These are phyloP conservation scores for Moricandia moricandioides DNA, from an alignment of 345 rosid genomes.

Conservation along the genomic window DNA sequence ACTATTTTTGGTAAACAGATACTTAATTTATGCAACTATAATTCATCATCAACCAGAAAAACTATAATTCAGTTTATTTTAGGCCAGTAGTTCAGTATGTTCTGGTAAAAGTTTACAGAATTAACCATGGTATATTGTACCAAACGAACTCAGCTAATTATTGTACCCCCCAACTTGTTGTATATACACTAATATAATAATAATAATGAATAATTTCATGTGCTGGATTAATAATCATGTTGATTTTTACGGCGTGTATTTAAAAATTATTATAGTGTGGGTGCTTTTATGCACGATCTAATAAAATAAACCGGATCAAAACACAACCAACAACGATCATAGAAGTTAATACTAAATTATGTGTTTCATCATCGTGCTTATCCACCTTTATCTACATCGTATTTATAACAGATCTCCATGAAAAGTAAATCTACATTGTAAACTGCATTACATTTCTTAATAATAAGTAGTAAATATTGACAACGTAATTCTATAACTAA, in stretches of 20 bases:
- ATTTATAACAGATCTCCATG: not conserved
- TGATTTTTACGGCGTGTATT: slow-evolving; percentile 36
- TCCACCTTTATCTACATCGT: slow-evolving; percentile 31
- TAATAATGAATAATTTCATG: slow-evolving; percentile 1
- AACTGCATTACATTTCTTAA: not conserved
- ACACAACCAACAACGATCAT: not conserved
- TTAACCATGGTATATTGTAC: slow-evolving; percentile 12
- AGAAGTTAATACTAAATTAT: not conserved
- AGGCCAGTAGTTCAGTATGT: not conserved
- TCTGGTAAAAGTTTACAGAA: not conserved
- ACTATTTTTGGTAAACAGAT: not conserved
- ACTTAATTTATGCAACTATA: not conserved
- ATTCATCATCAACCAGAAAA: not conserved
- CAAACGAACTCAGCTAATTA: slow-evolving; percentile 22
- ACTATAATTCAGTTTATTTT: not conserved
- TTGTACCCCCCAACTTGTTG: slow-evolving; percentile 24
- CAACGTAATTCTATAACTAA: not conserved
- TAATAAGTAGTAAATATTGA: not conserved
- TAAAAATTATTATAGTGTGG: slow-evolving; percentile 14
- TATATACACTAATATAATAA: not conserved
- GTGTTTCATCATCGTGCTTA: slow-evolving; percentile 19
- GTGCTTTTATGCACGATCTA: slow-evolving; percentile 36
- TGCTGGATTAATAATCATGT: slow-evolving; percentile 9
- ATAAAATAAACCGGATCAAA: slow-evolving; percentile 19
- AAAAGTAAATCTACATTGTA: not conserved